These are phyloP conservation scores for Rhodocollybia butyracea DNA, from an alignment of 768 basidiomycete genomes.

Conservation along the genomic window DNA sequence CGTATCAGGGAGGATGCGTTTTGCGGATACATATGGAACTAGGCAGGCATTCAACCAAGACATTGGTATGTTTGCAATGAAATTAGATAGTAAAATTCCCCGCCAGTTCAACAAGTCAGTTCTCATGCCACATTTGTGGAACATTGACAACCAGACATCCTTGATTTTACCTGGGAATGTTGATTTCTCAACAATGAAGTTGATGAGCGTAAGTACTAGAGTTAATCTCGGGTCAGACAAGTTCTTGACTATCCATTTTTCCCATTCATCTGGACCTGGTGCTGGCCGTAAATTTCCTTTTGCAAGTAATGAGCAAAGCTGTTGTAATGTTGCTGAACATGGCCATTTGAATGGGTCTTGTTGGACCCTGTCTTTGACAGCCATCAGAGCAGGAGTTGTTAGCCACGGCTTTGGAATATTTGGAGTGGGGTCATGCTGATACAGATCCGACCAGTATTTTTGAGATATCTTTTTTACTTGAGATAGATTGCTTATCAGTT, in stretches of 20 bases:
- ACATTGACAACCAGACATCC: slow-evolving; percentile 18
- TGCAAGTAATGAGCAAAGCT: slow-evolving; percentile 19
- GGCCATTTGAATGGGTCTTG: slow-evolving; percentile 25
- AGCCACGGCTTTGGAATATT: slow-evolving; percentile 22
- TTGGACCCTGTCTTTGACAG: slow-evolving; percentile 7
- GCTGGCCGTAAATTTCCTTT: slow-evolving; percentile 25
- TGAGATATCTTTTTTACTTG: slow-evolving; percentile 9
- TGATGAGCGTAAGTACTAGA: slow-evolving; percentile 22
- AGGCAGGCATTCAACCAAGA: slow-evolving; percentile 26
- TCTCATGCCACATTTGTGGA: slow-evolving; percentile 23
- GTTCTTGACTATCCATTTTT: slow-evolving; percentile 29
- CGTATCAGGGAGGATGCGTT: slow-evolving; percentile 18
- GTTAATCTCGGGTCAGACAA: slow-evolving; percentile 19
- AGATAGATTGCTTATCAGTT: slow-evolving; percentile 4
- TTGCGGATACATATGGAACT: slow-evolving; percentile 16
- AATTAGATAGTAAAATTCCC: slow-evolving; percentile 21
- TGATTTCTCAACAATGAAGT: slow-evolving; percentile 22
- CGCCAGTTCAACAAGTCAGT: slow-evolving; percentile 26
- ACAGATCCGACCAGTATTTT: slow-evolving; percentile 18
- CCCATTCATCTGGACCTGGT: slow-evolving; percentile 31
- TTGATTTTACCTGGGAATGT: slow-evolving; percentile 24
- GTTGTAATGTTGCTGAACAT: neutral
- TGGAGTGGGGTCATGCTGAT: slow-evolving; percentile 7
- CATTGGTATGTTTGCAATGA: slow-evolving; percentile 22
- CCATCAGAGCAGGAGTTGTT: slow-evolving; percentile 12